Evolutionary conservation across 75 land plant species (phyloP).

Genomic region (Larix kaempferi): DNA sequence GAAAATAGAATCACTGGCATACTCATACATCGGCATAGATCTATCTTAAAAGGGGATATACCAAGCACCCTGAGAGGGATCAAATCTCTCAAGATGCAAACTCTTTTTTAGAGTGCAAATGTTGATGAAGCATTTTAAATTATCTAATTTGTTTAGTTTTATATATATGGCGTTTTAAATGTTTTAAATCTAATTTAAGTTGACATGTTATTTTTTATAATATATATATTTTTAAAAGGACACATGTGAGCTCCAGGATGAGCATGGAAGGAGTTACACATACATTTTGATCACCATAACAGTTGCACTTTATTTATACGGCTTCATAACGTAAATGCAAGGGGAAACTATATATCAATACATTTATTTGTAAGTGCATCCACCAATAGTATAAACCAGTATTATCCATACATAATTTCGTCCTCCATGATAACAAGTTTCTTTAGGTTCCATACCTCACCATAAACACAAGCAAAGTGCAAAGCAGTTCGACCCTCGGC

Average conservation of each 20-base stretch:
- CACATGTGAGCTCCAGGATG: no score
- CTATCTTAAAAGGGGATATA: no score
- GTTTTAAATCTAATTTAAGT: no score
- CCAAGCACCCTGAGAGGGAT: no score
- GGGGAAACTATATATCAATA: neutral
- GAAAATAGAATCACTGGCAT: neutral
- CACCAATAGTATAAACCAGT: neutral
- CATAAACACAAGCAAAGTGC: slow-evolving; percentile 37
- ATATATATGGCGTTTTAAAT: no score
- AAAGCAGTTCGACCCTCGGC: slow-evolving; percentile 37
- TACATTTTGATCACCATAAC: neutral
- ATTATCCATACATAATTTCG: neutral
- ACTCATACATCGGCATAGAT: neutral
- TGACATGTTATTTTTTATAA: no score
- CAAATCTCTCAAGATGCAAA: no score
- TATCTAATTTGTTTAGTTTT: no score
- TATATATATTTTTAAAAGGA: no score
- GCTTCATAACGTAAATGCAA: neutral
- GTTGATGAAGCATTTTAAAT: no score
- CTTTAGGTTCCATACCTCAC: slow-evolving; percentile 17
- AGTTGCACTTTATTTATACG: neutral
- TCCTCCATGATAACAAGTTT: neutral
- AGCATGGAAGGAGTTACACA: no score
- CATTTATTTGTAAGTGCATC: neutral
- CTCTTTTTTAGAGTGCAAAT: no score